Base-by-base conservation (phyloP, 495 filamentous ascomycete species). In the Penicillium chermesinum region DNA sequence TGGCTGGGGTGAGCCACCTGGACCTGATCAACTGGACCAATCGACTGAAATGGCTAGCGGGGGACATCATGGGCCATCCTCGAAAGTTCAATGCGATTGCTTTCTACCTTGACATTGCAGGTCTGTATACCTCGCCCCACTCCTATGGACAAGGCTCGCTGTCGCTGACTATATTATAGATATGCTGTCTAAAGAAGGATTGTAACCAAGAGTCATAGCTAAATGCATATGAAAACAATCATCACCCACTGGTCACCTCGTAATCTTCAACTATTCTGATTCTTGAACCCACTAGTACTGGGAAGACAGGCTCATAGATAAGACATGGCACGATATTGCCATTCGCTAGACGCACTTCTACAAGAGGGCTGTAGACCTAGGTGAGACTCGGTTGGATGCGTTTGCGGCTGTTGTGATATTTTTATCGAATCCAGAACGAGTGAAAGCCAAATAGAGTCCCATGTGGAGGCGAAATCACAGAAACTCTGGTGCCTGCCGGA, bases 11-110 rank as follows among this genome's bases (percentile, higher is more conserved):
- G 21, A 94, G 83, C 64, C 93, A 98, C 67, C 68, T 96, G 4
- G 90, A 96, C 57, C 70, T 95, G 43, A 98, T 96, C 64, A 96
- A 96, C 67, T 98, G 91, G 93, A 91, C 82, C 41, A 96, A 95
- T 58, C 73, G 86, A 42, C 49, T 95, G 25, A 78, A 83, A 50
- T 95, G 82, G 81, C 74, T 82, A 32, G 58, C 85, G 14, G 81
- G 79, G 53, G 75, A 83, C 52, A 67, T 85, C 56, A 81, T 80
- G 48, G 87, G 89, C 4, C 80, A 81, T 41, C 80, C 79, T 59
- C 73, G 75, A 53, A 86, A 83, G 86, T 96, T 97, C 71, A 97
- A 97, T 59, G 91, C 91, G 3, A 84, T 96, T 54, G 91, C 91
- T 0, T 95, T 97, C 58, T 97, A 97, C 60, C 80, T 95, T 21